Evolutionary conservation across 441 rosid species (phyloP).

Genomic region (Populus tomentosa): DNA sequence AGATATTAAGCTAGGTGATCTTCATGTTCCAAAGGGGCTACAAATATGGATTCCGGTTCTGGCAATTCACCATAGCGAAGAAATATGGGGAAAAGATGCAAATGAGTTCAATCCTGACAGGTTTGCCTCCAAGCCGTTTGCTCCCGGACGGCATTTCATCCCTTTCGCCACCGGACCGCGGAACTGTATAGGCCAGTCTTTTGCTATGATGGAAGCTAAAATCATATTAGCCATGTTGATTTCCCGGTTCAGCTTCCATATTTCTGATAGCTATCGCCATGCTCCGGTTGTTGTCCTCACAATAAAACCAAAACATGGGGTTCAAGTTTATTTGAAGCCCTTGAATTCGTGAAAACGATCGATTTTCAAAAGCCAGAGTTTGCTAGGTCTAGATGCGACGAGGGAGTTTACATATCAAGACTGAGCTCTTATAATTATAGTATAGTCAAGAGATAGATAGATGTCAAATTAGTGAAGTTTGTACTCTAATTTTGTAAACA

Average conservation of each 20-base stretch:
- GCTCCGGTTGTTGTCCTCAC: conserved; percentile 86
- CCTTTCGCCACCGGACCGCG: conserved; percentile 93
- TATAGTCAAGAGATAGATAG: neutral
- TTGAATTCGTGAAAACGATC: conserved; percentile 23
- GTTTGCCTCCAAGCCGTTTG: conserved; percentile 44
- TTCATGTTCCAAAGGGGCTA: conserved; percentile 76
- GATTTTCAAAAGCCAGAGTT: neutral
- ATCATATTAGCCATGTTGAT: conserved; percentile 75
- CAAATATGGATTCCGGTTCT: conserved; percentile 94
- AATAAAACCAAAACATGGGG: conserved; percentile 85
- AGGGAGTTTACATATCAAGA: neutral
- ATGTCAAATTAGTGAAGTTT: too few relatives aligned
- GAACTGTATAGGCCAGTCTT: conserved; percentile 82
- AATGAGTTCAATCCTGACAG: conserved; percentile 82
- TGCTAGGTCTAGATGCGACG: neutral
- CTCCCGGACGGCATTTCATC: conserved; percentile 58
- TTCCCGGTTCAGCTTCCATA: conserved; percentile 53
- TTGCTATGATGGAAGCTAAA: conserved; percentile 95
- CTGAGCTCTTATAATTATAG: neutral
- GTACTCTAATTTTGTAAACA: neutral
- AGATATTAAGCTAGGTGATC: conserved; percentile 70
- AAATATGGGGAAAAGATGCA: conserved; percentile 85
- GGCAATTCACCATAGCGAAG: conserved; percentile 80
- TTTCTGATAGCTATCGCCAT: conserved; percentile 71
- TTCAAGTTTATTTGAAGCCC: conserved; percentile 63